Conservation (phyloP, 169 alveolate species). For the Plasmodium chabaudi region DNA sequence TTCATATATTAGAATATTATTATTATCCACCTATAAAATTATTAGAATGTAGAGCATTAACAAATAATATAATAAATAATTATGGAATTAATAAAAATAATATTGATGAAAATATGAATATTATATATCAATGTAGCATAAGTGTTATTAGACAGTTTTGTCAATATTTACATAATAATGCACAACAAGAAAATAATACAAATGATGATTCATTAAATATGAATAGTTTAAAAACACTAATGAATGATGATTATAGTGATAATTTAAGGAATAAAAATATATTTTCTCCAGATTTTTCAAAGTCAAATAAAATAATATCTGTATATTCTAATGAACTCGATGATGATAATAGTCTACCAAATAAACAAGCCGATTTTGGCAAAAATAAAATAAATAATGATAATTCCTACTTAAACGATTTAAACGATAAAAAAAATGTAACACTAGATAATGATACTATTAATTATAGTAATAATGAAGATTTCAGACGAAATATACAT, state of each 20-base stretch:
- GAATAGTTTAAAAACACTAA: constrained; percentile 2
- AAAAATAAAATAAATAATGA: constrained; percentile 20
- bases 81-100: constrained; percentile 54
- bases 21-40: constrained; percentile 79
- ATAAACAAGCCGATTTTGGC: constrained; percentile 5
- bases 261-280: constrained; percentile 28
- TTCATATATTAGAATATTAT: constrained; percentile 85
- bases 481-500: constrained; percentile 17
- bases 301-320: constrained; percentile 12
- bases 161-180: constrained; percentile 62
- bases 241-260: constrained; percentile 28
- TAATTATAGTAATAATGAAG: not conserved
- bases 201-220: constrained; percentile 49
- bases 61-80: constrained; percentile 67
- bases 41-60: constrained; percentile 74
- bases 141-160: constrained; percentile 76
- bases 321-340: constrained; percentile 36
- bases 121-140: constrained; percentile 73
- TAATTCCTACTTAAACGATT: constrained; percentile 11
- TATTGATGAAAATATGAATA: constrained; percentile 50
- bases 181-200: constrained; percentile 42
- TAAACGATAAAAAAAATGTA: not conserved
- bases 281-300: constrained; percentile 10
- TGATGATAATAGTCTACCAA: not conserved
- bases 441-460: constrained; percentile 3